These are phyloP conservation scores for Fusarium sp. DNA, from an alignment of 2,329 filamentous ascomycete genomes.

Conservation along the genomic window DNA sequence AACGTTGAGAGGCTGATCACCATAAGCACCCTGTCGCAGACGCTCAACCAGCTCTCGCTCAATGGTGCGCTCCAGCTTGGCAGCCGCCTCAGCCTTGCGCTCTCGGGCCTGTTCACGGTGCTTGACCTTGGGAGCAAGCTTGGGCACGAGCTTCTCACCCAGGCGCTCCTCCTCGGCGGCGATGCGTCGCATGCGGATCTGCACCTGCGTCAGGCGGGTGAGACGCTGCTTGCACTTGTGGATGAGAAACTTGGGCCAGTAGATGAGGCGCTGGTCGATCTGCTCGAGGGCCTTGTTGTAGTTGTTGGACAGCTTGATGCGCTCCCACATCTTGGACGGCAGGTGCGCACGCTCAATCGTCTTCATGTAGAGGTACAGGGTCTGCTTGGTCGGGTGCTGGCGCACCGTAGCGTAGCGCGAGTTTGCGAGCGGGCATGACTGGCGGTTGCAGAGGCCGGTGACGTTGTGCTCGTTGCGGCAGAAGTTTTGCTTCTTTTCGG, in stretches of 20 bases:
- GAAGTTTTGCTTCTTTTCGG: conserved; percentile 89
- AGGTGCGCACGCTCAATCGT: conserved; percentile 89
- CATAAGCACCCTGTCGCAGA: conserved; percentile 91
- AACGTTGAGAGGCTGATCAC: conserved; percentile 93
- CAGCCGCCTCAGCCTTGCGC: conserved; percentile 82
- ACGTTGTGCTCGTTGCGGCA: conserved; percentile 96
- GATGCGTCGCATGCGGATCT: conserved; percentile 81
- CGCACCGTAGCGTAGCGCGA: conserved; percentile 93
- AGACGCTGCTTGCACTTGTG: conserved; percentile 98
- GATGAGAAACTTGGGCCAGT: conserved; percentile 93
- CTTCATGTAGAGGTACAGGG: conserved; percentile 97
- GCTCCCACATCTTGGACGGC: conserved; percentile 94
- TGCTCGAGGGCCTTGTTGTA: conserved; percentile 90
- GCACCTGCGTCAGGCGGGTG: conserved; percentile 91
- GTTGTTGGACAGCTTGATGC: conserved; percentile 89
- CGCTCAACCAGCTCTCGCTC: conserved; percentile 95
- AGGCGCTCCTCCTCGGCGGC: conserved; percentile 90
- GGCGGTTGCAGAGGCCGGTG: conserved; percentile 83
- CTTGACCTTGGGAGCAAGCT: conserved; percentile 89
- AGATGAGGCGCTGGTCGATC: conserved; percentile 86
- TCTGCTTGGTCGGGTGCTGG: conserved; percentile 81
- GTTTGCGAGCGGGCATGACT: conserved; percentile 92
- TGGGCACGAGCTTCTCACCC: conserved; percentile 88
- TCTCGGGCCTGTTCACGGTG: conserved; percentile 81
- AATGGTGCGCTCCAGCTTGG: conserved; percentile 95